phyloP scores from a whole-genome alignment of 176 grass and related monocot genomes.

The Cocos nucifera region DNA sequence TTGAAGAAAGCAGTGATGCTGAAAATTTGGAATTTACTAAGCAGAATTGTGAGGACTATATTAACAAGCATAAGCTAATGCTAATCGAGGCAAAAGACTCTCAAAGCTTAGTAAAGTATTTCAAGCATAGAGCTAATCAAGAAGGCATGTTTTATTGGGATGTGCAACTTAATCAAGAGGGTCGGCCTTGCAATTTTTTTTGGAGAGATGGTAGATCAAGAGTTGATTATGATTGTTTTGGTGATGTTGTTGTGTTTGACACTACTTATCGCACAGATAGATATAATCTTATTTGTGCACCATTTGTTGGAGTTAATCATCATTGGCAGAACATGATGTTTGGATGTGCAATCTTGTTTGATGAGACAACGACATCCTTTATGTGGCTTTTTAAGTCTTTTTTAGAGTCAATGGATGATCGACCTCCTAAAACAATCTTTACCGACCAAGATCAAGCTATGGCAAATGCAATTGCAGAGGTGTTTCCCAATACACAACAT shows the following conservation, averaged over 20 bases:
- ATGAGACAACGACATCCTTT: conserved; percentile 51
- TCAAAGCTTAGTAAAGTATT: conserved; percentile 45
- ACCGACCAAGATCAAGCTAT: conserved; percentile 63
- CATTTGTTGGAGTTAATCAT: conserved; percentile 80
- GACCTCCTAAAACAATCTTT: conserved; percentile 53
- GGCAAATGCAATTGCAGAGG: conserved; percentile 55
- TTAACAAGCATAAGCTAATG: too few species aligned
- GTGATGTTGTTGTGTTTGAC: conserved; percentile 76
- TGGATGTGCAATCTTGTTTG: conserved; percentile 57
- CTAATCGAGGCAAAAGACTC: conserved; percentile 15
- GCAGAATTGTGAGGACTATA: too few species aligned
- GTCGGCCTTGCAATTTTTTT: conserved; percentile 58
- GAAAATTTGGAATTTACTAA: conserved; percentile 10
- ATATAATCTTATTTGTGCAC: conserved; percentile 49
- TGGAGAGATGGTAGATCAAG: conserved; percentile 68
- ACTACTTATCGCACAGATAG: conserved; percentile 61
- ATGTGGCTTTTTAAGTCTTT: conserved; percentile 64
- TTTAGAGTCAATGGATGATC: conserved; percentile 64
- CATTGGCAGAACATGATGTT: conserved; percentile 71
- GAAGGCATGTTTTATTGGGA: conserved; percentile 81
- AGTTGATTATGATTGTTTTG: conserved; percentile 61
- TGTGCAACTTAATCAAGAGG: conserved; percentile 30
- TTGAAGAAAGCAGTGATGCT: conserved; percentile 29
- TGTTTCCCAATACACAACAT: conserved; percentile 62
- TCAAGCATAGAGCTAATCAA: conserved; percentile 47